Base-by-base conservation (phyloP, 495 filamentous ascomycete genomes). In the Oleoguttula mirabilis region DNA sequence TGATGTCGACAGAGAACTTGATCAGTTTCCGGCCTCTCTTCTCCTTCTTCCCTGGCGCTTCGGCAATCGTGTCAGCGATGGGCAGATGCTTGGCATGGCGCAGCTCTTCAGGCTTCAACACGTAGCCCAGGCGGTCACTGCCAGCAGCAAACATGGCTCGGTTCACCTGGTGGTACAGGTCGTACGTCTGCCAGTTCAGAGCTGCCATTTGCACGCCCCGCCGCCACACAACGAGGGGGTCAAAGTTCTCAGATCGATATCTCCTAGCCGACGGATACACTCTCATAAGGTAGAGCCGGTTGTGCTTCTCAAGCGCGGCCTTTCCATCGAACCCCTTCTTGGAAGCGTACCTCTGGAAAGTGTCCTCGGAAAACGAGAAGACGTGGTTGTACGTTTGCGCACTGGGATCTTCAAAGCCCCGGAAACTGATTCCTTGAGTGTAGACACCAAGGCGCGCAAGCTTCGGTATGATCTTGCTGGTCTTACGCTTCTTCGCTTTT, bases 131-230 rank as follows among this genome's bases (percentile, higher is more conserved):
- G 37, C 77, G 75, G 61, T 94, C 90, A 16, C 75, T 76, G 21
- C 86, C 86, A 37, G 84, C 80, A n/a, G 84, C 81, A 60, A 96
- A 98, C 90, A 98, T 98, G 47, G 90, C 90, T 40, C 88, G 83
- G 52, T 96, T 96, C 57, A 95, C 67, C 58, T 96, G 87, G 77
- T 93, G 86, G 12, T 84, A 82, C 21, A 87, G 69, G 52, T 96
- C 90, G 53, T 90, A 95, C 0, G 88, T 98, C 60, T 98, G 90
- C 90, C 90, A 98, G 60, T 98, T 98, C 48, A 94, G 68, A 1
- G 90, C 90, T 2, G 77, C 84, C 88, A 95, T 94, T 59, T 95
- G 88, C 8, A 94, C 90, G 22, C 90, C 90, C 38, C 83, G 82
- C 33, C 90, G 75, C 90, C 90, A 98, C 60, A 85, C 90, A 42